phyloP scores from a whole-genome alignment of 805 yeast species.

The Candida quercuum region DNA sequence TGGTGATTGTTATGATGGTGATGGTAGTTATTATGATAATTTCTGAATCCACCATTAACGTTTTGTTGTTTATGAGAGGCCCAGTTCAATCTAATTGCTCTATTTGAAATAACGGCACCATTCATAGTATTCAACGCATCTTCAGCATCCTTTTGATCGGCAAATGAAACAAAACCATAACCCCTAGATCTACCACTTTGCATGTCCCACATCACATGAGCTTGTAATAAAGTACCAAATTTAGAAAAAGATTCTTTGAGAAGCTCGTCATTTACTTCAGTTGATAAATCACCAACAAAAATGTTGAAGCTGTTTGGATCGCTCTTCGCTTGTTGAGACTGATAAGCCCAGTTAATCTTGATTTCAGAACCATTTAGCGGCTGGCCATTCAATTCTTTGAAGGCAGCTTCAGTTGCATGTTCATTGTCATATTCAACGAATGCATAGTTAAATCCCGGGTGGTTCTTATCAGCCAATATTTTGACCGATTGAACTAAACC shows the following conservation, averaged over 20 bases:
- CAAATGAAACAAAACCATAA: constrained; percentile 83
- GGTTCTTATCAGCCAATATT: constrained; percentile 70
- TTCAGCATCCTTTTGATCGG: constrained; percentile 64
- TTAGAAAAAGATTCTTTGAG: constrained; percentile 51
- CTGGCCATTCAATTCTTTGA: constrained; percentile 54
- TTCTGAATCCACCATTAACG: constrained; percentile 17
- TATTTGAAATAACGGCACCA: constrained; percentile 65
- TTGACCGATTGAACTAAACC: constrained; percentile 63
- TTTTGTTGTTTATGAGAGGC: constrained; percentile 64
- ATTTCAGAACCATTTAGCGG: constrained; percentile 50
- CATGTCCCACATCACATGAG: constrained; percentile 98
- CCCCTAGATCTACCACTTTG: constrained; percentile 89
- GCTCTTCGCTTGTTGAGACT: constrained; percentile 61
- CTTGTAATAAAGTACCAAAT: constrained; percentile 63
- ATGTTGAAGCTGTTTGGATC: constrained; percentile 56
- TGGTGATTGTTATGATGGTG: constrained; percentile 3
- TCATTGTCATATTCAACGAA: constrained; percentile 68
- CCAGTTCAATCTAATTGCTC: constrained; percentile 84
- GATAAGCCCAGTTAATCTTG: constrained; percentile 78
- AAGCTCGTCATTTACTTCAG: constrained; percentile 77
- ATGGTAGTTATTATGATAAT: constrained; percentile 6
- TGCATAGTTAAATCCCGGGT: constrained; percentile 72
- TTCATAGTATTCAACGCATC: constrained; percentile 67
- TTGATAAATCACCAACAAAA: constrained; percentile 81
- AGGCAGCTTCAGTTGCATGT: constrained; percentile 56